Conservation (phyloP, 306 rosid species). For the Gastrolobium villosum region DNA sequence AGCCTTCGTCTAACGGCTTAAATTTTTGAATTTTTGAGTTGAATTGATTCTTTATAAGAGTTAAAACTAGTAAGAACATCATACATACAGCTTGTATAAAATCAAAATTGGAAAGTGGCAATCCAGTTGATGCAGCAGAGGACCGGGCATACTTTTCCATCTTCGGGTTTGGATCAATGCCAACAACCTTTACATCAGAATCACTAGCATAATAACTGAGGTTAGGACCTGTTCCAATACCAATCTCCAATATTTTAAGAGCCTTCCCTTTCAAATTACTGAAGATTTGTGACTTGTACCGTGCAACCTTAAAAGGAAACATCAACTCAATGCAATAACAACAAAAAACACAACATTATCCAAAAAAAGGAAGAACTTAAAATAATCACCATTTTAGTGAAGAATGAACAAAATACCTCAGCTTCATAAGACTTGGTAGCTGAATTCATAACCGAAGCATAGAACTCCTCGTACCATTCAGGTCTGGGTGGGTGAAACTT, state of each 20-base stretch:
- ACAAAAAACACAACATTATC: not conserved
- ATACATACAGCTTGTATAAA: slow-evolving; percentile 79
- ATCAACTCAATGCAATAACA: not conserved
- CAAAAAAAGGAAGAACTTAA: not conserved
- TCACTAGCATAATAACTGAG: slow-evolving; percentile 69
- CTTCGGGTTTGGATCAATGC: slow-evolving; percentile 83
- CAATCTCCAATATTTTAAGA: slow-evolving; percentile 81
- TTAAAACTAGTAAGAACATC: slow-evolving; percentile 23
- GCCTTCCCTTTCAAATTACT: slow-evolving; percentile 74
- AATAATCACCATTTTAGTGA: slow-evolving; percentile 19
- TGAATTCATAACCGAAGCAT: slow-evolving; percentile 63
- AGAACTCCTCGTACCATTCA: slow-evolving; percentile 87
- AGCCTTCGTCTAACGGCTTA: too few relatives aligned
- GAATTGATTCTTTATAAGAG: too few relatives aligned
- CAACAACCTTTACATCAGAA: slow-evolving; percentile 65
- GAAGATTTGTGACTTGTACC: slow-evolving; percentile 72
- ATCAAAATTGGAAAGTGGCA: slow-evolving; percentile 71
- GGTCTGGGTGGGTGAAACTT: slow-evolving; percentile 77
- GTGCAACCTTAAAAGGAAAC: slow-evolving; percentile 69
- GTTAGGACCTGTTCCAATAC: slow-evolving; percentile 90
- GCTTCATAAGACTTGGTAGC: slow-evolving; percentile 67
- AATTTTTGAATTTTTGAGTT: too few relatives aligned
- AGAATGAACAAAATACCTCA: slow-evolving; percentile 60
- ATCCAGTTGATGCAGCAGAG: slow-evolving; percentile 68
- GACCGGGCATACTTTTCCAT: slow-evolving; percentile 87